Evolutionary conservation across 129 eudicot genomes (phyloP), one percentile per base, ranked within the genome.

Genomic region (Tanacetum coccineum): DNA sequence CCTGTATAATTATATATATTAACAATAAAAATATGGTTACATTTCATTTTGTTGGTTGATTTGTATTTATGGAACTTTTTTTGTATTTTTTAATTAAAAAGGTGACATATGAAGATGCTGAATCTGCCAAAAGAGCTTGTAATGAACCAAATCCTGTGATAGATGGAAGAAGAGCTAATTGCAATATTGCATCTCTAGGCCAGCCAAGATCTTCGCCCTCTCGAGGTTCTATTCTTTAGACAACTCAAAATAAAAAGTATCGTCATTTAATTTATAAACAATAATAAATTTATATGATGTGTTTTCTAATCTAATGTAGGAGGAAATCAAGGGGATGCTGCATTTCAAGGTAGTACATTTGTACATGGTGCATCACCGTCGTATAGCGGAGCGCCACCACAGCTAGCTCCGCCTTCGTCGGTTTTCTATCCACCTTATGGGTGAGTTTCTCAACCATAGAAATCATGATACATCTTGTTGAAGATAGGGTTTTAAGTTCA

Each of bases 101-200:
- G 97, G 96, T 91, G 13, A 91, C 96, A 15, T 91, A 83, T 66
- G 79, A 85, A 14, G 98, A 93, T 17, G 86, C 96, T 4, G 96
- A 87, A 65, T 84, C 96, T 0, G 98, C 98, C 0, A 78, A 78
- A 51, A 63, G 86, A 74, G 87, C 98, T 57, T 93, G 98, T 73
- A 80, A 67, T 7, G 95, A 88, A 14, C 87, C 98, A 0, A 93
- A 89, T 64, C 98, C 98, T 0, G 77, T 86, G 70, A 88, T 93
- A 44, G 98, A 88, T 76, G 96, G 96, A 2, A 78, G 98, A 79
- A 80, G 91, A 69, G 96, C 98, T 17, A 93, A 93, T 40, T 93
- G 98, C 61, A 93, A 93, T 68, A 86, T 93, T 55, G 98, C 98
- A 42, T 86, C 96, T 11, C 71, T 86, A 15, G 98, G 98, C 28